phyloP scores from a whole-genome alignment of 1,284 basidiomycete species.

The Jaminaea rosea region DNA sequence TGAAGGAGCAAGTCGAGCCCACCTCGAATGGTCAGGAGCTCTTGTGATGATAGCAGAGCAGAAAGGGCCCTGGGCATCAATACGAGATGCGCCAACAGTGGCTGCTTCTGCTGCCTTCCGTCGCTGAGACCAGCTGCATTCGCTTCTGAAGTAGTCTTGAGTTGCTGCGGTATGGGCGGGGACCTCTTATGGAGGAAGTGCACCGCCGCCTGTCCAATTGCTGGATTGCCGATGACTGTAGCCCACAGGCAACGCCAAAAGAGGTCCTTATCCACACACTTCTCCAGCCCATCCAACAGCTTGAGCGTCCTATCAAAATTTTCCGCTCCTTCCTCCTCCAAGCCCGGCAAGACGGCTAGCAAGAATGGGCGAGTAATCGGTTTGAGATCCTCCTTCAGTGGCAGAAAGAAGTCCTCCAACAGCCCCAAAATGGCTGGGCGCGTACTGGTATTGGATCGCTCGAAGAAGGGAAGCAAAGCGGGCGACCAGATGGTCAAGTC shows the following conservation, averaged over 20 bases:
- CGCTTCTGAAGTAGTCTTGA: too few species aligned
- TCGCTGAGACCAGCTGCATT: too few species aligned
- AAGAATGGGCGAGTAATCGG: conserved; percentile 90
- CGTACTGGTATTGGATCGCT: conserved; percentile 81
- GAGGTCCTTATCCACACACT: conserved; percentile 61
- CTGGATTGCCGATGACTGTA: conserved; percentile 78
- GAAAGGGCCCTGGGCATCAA: conserved; percentile 85
- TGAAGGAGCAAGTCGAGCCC: conserved; percentile 36
- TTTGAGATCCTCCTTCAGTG: conserved; percentile 69
- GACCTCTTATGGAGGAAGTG: conserved; percentile 60
- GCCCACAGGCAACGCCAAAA: conserved; percentile 95
- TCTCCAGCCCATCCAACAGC: conserved; percentile 71
- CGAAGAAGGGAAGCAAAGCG: conserved; percentile 95
- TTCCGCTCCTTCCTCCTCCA: conserved; percentile 92
- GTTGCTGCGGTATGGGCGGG: too few species aligned
- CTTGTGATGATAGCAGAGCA: conserved; percentile 73
- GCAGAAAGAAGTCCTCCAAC: conserved; percentile 58
- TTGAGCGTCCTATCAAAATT: conserved; percentile 88
- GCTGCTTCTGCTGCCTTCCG: too few species aligned
- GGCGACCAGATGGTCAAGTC: conserved; percentile 92
- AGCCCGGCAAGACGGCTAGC: conserved; percentile 64
- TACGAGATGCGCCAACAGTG: conserved; percentile 71
- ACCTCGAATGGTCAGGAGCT: conserved; percentile 52
- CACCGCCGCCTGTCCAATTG: conserved; percentile 72
- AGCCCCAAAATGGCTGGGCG: conserved; percentile 31